phyloP scores from a whole-genome alignment of 805 yeast species.

The Ogataea parapolymorpha region DNA sequence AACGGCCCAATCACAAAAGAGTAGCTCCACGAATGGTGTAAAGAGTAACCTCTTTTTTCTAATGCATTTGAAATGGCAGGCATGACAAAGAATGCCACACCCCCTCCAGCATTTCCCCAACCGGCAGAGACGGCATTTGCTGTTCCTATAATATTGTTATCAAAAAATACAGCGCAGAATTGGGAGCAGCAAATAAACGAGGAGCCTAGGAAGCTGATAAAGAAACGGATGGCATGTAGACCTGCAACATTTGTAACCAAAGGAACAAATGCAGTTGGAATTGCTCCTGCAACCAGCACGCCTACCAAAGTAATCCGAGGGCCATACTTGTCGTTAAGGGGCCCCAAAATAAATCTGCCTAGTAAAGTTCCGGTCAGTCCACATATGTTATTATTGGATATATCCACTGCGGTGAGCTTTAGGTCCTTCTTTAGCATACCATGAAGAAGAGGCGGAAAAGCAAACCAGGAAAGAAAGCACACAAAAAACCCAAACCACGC shows the following conservation, averaged over 20 bases:
- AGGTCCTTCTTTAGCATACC: constrained; percentile 25
- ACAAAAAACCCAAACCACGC: constrained; percentile 34
- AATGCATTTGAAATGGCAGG: constrained; percentile 27
- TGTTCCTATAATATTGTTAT: constrained; percentile 29
- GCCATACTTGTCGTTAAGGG: constrained; percentile 29
- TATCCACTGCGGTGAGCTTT: constrained; percentile 22
- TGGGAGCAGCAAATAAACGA: constrained; percentile 31
- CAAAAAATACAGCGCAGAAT: constrained; percentile 30
- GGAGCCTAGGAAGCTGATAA: constrained; percentile 36
- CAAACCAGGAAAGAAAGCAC: constrained; percentile 33
- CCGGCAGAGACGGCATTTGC: constrained; percentile 34
- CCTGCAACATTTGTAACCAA: constrained; percentile 40
- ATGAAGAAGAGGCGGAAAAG: constrained; percentile 31
- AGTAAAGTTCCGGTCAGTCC: constrained; percentile 31
- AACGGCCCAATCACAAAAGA: constrained; percentile 33
- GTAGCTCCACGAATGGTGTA: constrained; percentile 28
- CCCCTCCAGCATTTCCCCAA: constrained; percentile 35
- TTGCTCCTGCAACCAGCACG: constrained; percentile 26
- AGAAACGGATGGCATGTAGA: constrained; percentile 57
- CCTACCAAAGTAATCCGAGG: constrained; percentile 29
- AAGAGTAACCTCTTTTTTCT: constrained; percentile 17
- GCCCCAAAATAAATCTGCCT: constrained; percentile 30
- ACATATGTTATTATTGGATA: constrained; percentile 31
- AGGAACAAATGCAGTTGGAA: constrained; percentile 30
- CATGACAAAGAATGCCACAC: constrained; percentile 34